phyloP scores from a whole-genome alignment of 2,329 filamentous ascomycete species.

The Podosphaera xanthii region DNA sequence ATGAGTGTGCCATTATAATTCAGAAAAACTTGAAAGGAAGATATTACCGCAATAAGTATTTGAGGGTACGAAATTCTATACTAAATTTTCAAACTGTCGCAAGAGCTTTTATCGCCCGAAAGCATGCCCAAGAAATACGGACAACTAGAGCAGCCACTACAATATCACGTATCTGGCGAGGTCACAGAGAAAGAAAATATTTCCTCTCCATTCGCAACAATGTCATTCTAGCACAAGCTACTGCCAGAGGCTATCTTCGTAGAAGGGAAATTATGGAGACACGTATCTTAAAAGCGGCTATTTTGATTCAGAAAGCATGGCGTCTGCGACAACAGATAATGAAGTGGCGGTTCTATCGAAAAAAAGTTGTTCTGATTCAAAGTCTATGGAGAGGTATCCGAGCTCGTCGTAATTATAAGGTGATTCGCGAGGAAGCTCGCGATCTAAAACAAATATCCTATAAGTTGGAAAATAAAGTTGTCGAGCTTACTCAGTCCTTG shows the following conservation, averaged over 20 bases:
- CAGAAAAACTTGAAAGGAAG: conserved; percentile 95
- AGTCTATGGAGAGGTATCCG: conserved; percentile 73
- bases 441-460: conserved; percentile 99
- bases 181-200: conserved; percentile 65
- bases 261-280: conserved; percentile 86
- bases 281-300: conserved; percentile 72
- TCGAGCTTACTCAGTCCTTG: conserved; percentile 85
- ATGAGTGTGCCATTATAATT: conserved; percentile 88
- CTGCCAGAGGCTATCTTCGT: conserved; percentile 77
- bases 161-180: conserved; percentile 88
- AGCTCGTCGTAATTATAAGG: conserved; percentile 73
- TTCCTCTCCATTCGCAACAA: conserved; percentile 63
- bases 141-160: conserved; percentile 72
- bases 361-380: conserved; percentile 74
- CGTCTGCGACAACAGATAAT: conserved; percentile 56
- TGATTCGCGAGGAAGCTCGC: conserved; percentile 76
- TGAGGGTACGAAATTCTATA: conserved; percentile 66
- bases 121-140: conserved; percentile 56
- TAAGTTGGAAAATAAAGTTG: conserved; percentile 98
- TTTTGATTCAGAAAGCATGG: conserved; percentile 80
- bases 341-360: conserved; percentile 70
- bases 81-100: conserved; percentile 57
- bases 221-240: conserved; percentile 69
- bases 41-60: conserved; percentile 79
- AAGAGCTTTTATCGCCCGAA: conserved; percentile 57